Base-by-base conservation (phyloP, 2,329 filamentous ascomycete genomes). In the Parascedosporium putredinis region DNA sequence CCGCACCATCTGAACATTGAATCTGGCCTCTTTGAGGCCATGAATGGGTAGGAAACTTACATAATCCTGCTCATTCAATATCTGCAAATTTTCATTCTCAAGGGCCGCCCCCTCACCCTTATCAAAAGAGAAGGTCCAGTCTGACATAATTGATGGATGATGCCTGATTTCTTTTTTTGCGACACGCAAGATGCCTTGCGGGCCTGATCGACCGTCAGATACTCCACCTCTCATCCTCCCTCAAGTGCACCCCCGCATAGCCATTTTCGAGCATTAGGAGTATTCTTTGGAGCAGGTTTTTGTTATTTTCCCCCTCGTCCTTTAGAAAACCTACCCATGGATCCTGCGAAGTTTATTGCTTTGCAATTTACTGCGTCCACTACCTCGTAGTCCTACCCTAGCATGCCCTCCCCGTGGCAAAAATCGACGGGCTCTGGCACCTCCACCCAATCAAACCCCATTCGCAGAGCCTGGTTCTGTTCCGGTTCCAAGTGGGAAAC, bases 1-100 rank as follows among this genome's bases (percentile, higher is more conserved):
- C 46, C 33, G 9, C 22, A 27, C 33, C 46, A 33, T 38, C 38
- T 42, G 38, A 42, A 42, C 38, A 42, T 42, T 14, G 38, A 42
- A 23, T 42, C 38, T 20, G 6, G 20, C 33, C n/a, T 8, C 12
- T 36, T 16, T 6, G 20, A 5, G n/a, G n/a, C 33, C 3, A 18
- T n/a, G 6, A 4, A 6, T 20, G 14, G 23, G 9, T 1, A 16
- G 3, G 5, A 20, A 12, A 42, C 12, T 42, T 42, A 42, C 38
- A 42, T 42, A 42, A 42, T 42, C 38, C n/a, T n/a, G n/a, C n/a
- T n/a, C n/a, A n/a, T n/a, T n/a, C n/a, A n/a, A n/a, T n/a, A n/a
- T n/a, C n/a, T n/a, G n/a, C n/a, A n/a, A n/a, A n/a, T n/a, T n/a
- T n/a, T n/a, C n/a, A n/a, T n/a, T n/a, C n/a, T n/a, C n/a, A n/a